Conservation (phyloP, 495 filamentous ascomycete genomes). For the Glutinoglossum americanum region DNA sequence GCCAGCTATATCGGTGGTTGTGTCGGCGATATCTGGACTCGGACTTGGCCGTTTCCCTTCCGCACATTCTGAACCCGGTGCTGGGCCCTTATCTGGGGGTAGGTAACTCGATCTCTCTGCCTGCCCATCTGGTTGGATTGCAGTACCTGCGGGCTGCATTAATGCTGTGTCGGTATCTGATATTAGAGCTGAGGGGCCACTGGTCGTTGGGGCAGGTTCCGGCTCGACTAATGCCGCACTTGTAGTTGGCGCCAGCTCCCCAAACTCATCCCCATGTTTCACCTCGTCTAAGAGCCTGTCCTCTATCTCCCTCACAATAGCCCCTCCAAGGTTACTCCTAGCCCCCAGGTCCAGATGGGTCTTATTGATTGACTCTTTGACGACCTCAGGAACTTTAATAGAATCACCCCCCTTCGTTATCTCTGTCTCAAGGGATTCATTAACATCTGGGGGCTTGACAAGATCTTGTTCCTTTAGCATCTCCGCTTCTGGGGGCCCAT, state of each 20-base stretch:
- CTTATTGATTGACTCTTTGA: slow-evolving; percentile 47
- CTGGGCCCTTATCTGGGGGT: background rate
- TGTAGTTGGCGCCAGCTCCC: slow-evolving; percentile 27
- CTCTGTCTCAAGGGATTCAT: background rate
- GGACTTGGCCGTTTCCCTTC: background rate
- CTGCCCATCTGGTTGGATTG: background rate
- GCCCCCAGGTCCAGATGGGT: slow-evolving; percentile 49
- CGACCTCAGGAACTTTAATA: slow-evolving; percentile 35
- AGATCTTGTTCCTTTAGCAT: background rate
- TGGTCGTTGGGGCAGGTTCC: background rate
- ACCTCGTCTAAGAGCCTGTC: slow-evolving; percentile 38
- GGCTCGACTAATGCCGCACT: background rate
- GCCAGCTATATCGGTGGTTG: slow-evolving; percentile 17
- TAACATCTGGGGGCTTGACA: background rate
- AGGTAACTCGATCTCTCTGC: background rate
- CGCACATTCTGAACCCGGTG: background rate
- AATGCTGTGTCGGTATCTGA: background rate
- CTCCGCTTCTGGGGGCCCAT: background rate
- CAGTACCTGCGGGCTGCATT: background rate
- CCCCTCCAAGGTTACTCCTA: slow-evolving; percentile 40
- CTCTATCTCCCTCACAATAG: slow-evolving; percentile 60
- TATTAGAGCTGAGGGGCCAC: background rate
- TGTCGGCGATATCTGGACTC: background rate
- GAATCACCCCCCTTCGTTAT: background rate
- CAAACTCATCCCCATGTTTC: slow-evolving; percentile 22